These are phyloP conservation scores for Myxozyma melibiosi DNA, from an alignment of 805 yeast species.

Conservation along the genomic window DNA sequence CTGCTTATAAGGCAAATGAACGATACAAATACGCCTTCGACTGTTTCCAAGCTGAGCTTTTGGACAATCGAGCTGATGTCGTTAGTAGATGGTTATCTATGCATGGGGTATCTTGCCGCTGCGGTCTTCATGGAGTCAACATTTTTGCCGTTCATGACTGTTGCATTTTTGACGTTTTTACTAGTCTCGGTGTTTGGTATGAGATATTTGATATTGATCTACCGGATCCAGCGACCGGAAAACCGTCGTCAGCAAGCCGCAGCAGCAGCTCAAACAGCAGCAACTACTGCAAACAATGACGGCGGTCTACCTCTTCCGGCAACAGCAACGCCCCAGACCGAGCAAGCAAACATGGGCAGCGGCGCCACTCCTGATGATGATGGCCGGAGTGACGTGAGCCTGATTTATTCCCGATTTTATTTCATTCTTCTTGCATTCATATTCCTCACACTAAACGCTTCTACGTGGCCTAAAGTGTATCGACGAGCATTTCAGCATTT, in stretches of 20 bases:
- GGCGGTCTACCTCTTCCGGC: constrained; percentile 36
- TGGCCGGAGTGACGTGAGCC: constrained; percentile 48
- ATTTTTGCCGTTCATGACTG: constrained; percentile 67
- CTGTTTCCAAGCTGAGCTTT: constrained; percentile 70
- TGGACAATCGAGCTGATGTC: constrained; percentile 67
- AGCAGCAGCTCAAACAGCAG: constrained; percentile 33
- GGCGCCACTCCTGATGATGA: constrained; percentile 24
- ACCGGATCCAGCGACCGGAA: constrained; percentile 59
- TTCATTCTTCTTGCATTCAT: constrained; percentile 57
- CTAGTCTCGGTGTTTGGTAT: constrained; percentile 48
- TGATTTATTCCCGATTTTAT: constrained; percentile 60
- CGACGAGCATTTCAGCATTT: constrained; percentile 62
- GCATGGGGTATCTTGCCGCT: constrained; percentile 62
- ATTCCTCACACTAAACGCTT: constrained; percentile 58
- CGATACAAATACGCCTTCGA: constrained; percentile 74
- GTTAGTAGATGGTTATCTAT: constrained; percentile 67
- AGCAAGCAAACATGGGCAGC: constrained; percentile 41
- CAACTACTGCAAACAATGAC: constrained; percentile 36
- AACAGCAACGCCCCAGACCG: constrained; percentile 51
- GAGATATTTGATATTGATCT: constrained; percentile 68
- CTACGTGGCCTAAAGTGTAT: constrained; percentile 62
- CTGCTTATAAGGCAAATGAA: constrained; percentile 71
- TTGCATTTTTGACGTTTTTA: constrained; percentile 68
- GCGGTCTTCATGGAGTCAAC: constrained; percentile 58
- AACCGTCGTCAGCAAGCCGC: constrained; percentile 30